Evolutionary conservation across 139 green algal genomes (phyloP).

Genomic region (Chlorella vulgaris): DNA sequence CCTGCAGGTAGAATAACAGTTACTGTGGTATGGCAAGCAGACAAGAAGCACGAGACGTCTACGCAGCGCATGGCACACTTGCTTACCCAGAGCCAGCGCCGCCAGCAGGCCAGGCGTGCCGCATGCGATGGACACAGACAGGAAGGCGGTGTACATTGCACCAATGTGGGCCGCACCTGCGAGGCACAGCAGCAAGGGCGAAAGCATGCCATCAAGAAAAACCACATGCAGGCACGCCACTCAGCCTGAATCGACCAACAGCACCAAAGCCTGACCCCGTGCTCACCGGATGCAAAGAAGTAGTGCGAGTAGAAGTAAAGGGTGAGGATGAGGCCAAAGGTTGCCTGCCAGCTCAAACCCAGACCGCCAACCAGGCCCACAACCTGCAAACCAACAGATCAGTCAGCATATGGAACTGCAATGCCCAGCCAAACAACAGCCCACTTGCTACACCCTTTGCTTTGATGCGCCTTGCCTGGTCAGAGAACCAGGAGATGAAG

Average conservation of each 20-base stretch:
- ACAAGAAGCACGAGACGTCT: too few relatives aligned
- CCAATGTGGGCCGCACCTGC: slow-evolving; percentile 97
- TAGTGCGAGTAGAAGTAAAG: slow-evolving; percentile 99
- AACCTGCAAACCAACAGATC: slow-evolving; percentile 42
- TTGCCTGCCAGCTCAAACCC: slow-evolving; percentile 93
- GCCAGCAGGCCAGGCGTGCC: slow-evolving; percentile 74
- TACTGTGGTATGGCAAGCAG: too few relatives aligned
- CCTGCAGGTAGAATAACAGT: slow-evolving; percentile 27
- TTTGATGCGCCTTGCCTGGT: slow-evolving; percentile 46
- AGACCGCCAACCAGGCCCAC: slow-evolving; percentile 81
- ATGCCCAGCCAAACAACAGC: neutral
- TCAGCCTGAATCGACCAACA: too few relatives aligned
- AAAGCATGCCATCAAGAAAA: neutral
- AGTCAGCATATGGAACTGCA: neutral
- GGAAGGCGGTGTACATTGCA: slow-evolving; percentile 99
- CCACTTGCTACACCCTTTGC: neutral
- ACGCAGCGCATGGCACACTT: neutral
- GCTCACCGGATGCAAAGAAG: slow-evolving; percentile 89
- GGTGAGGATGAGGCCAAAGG: slow-evolving; percentile 89
- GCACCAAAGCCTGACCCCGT: too few relatives aligned
- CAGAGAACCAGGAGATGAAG: slow-evolving; percentile 97
- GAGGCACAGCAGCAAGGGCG: neutral
- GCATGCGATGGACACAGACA: slow-evolving; percentile 93
- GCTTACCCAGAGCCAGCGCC: slow-evolving; percentile 41
- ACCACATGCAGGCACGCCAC: neutral